Evolutionary conservation across 805 yeast genomes (phyloP), one percentile per base, ranked within the genome.

Genomic region (Spathaspora arborariae): DNA sequence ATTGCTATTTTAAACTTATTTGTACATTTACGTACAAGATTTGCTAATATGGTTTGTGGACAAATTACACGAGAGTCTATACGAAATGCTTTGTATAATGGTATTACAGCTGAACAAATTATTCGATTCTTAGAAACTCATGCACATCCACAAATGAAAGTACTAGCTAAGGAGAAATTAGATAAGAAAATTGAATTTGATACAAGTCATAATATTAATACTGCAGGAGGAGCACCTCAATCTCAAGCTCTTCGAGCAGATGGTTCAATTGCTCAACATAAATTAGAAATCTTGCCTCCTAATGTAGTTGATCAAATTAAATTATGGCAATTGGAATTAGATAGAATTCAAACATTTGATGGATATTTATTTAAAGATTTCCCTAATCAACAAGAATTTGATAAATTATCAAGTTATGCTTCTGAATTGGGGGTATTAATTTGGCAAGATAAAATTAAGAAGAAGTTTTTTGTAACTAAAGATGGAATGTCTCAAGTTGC

Each of bases 221-320:
- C 78, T 4, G 75, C 74, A 3, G 71, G 70, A 9, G 72, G 70
- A 21, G 70, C 67, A 1, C 70, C 70, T 1, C 72, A 65, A 50
- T 57, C 64, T 6, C 42, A 40, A 13, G 63, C 65, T 36, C 37
- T 61, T 1, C 49, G 51, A 1, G 55, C 51, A 8, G 47, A 55
- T 1, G 59, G 56, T 2, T 34, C 52, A 19, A 70, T 68, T 11
- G 66, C 75, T 6, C 76, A 76, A 51, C 78, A 81, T 53, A 61
- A 77, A 51, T 56, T 82, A 48, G 83, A 84, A 58, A 70, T 94
- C 10, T 63, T 87, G 5, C 98, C 98, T 3, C 96, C 98, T 0
- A 94, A 96, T 0, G 96, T 94, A n/a, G 87, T 88, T 1, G 99
- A 94, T 65, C 99, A 94, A 63, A 88, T 94, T 56, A 84, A 83